Percentiles rank a stretch among this genome's conserved stretches.
These are phyloP conservation scores for Mycena rosella DNA, from an alignment of 768 basidiomycete species.

Conservation along the genomic window DNA sequence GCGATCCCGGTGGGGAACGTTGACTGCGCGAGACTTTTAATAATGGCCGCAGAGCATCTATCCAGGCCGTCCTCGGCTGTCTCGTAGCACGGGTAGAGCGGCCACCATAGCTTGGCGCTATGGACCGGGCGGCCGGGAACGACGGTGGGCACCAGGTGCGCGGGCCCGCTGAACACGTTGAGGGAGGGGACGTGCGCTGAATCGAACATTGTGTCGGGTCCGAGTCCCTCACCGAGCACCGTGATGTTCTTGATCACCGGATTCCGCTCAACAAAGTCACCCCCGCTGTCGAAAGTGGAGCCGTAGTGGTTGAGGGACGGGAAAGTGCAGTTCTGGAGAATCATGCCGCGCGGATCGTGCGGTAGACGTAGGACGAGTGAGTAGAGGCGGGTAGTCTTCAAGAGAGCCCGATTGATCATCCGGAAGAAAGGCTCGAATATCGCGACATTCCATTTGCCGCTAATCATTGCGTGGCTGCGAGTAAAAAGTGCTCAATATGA, in stretches of 20 bases:
- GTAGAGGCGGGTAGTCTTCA: not conserved
- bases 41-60: not conserved
- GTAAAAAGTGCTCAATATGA: not conserved
- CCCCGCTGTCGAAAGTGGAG: not conserved
- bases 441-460: not conserved
- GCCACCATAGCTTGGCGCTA: constrained; percentile 13
- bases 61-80: not conserved
- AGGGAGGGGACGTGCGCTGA: not conserved
- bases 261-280: constrained; percentile 6
- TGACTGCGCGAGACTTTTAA: constrained; percentile 2
- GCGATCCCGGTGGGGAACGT: not conserved
- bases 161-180: constrained; percentile 13
- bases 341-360: not conserved
- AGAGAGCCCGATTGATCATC: constrained; percentile 5
- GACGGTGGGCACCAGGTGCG: not conserved
- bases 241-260: constrained; percentile 5
- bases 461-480: constrained; percentile 6
- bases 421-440: constrained; percentile 17
- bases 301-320: constrained; percentile 7
- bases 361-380: constrained; percentile 8
- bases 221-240: not conserved
- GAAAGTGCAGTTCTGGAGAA: not conserved
- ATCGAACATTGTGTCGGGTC: not conserved
- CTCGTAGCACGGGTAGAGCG: not conserved
- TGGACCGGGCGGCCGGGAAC: constrained; percentile 10